Evolutionary conservation across 495 filamentous ascomycete genomes (phyloP).

Genomic region (Hypoxylon cercidicola): DNA sequence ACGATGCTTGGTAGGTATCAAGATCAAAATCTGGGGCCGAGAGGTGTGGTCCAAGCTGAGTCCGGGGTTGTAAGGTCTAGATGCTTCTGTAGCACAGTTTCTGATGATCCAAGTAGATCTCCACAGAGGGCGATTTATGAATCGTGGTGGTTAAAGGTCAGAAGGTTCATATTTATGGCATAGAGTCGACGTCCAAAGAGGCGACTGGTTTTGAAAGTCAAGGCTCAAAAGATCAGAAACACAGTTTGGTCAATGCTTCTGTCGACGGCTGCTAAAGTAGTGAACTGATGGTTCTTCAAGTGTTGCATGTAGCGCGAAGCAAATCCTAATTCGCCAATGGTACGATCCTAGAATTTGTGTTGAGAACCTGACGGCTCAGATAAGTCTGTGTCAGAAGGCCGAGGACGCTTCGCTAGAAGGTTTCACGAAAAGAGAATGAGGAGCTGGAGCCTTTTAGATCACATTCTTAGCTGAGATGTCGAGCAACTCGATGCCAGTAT

Average conservation of each 20-base stretch:
- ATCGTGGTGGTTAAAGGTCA: constrained; percentile 6
- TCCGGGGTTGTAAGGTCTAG: background rate
- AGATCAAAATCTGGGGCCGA: background rate
- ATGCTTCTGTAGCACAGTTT: background rate
- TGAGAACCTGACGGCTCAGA: background rate
- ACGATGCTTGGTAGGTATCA: constrained; percentile 6
- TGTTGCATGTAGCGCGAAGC: background rate
- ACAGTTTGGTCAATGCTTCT: constrained; percentile 7
- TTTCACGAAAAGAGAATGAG: no score
- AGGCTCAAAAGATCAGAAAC: background rate
- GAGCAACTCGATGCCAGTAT: no score
- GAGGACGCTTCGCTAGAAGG: no score
- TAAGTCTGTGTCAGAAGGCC: no score
- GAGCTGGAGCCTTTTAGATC: no score
- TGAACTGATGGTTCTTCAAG: background rate
- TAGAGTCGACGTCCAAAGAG: background rate
- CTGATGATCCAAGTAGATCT: constrained; percentile 2
- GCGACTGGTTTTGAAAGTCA: constrained; percentile 1
- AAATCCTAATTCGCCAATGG: constrained; percentile 8
- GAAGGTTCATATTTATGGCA: constrained; percentile 9
- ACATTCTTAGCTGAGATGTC: no score
- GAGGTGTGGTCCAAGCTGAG: background rate
- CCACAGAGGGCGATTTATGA: constrained; percentile 4
- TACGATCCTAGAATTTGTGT: constrained; percentile 9
- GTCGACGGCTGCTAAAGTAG: background rate